Percentiles rank a stretch among this genome's conserved stretches.
Conservation (phyloP, 257 asterid species). For the Fraxinus americana region DNA sequence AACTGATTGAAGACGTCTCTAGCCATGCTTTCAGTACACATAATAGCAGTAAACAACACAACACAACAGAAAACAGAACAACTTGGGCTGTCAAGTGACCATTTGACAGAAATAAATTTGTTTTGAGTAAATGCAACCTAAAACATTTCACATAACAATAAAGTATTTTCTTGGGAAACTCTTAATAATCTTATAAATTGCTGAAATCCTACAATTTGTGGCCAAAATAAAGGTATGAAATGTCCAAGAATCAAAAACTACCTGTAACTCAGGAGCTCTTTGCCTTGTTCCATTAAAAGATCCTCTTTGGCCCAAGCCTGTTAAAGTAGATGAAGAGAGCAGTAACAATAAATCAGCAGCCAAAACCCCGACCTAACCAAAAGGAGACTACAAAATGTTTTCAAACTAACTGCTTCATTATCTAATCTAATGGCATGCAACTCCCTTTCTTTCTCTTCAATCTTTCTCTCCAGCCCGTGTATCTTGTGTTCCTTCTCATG, state of each 20-base stretch:
- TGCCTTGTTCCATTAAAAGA: conserved; percentile 75
- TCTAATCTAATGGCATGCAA: conserved; percentile 70
- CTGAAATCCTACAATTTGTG: too few relatives aligned
- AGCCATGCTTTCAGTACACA: not conserved
- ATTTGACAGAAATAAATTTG: too few relatives aligned
- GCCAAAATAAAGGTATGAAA: too few relatives aligned
- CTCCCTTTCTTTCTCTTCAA: conserved; percentile 79
- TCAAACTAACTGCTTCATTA: conserved; percentile 67
- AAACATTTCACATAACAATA: too few relatives aligned
- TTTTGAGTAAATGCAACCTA: not conserved
- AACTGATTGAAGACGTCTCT: too few relatives aligned
- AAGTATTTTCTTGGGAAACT: too few relatives aligned
- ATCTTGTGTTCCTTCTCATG: conserved; percentile 64
- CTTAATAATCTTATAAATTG: too few relatives aligned
- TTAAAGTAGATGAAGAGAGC: conserved; percentile 23
- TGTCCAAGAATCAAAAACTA: conserved; percentile 14
- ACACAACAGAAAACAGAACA: not conserved
- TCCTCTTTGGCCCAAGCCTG: conserved; percentile 97
- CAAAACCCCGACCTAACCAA: conserved; percentile 6
- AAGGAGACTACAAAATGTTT: conserved; percentile 14
- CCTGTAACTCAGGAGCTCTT: conserved; percentile 76
- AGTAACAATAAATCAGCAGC: conserved; percentile 11
- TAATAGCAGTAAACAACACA: not conserved
- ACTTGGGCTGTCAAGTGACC: not conserved
- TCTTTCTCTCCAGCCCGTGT: conserved; percentile 63